phyloP scores from a whole-genome alignment of 352 stramenopile genomes.

The Plasmopara viticola region DNA sequence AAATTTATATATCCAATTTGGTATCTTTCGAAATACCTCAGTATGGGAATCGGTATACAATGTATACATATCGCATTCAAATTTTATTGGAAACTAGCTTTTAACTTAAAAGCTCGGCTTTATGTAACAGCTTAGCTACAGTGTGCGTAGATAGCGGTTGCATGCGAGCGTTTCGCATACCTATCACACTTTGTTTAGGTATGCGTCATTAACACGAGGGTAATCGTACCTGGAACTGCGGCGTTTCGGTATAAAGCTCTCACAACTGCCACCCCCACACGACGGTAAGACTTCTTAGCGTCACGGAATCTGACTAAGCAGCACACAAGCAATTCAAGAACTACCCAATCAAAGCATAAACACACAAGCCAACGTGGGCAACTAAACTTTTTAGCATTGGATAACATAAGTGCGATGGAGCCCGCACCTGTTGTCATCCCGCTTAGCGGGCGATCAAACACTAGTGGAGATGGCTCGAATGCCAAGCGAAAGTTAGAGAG shows the following conservation, averaged over 20 bases:
- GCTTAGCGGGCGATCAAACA: constrained; percentile 13
- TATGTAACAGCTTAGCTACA: too few species aligned
- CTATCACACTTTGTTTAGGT: constrained; percentile 6
- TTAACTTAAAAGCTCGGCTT: too few species aligned
- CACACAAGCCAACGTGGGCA: too few species aligned
- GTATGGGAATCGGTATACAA: too few species aligned
- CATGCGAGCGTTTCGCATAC: not conserved
- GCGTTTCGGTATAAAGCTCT: constrained; percentile 15
- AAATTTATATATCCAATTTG: too few species aligned
- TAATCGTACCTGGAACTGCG: constrained; percentile 14
- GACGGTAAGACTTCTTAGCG: constrained; percentile 11
- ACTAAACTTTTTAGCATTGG: not conserved
- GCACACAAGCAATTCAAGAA: not conserved
- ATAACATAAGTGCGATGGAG: constrained; percentile 23
- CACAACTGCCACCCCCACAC: constrained; percentile 3
- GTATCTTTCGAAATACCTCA: too few species aligned
- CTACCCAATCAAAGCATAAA: not conserved
- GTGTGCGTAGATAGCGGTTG: too few species aligned
- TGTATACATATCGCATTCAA: too few species aligned
- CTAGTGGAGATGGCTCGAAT: constrained; percentile 33
- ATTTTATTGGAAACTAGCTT: too few species aligned
- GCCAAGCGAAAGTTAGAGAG: constrained; percentile 67
- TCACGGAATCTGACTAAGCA: constrained; percentile 18
- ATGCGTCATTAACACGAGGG: constrained; percentile 13
- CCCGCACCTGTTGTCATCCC: constrained; percentile 13